Base-by-base conservation (phyloP, 2,329 filamentous ascomycete genomes). In the Xylaria sp. region DNA sequence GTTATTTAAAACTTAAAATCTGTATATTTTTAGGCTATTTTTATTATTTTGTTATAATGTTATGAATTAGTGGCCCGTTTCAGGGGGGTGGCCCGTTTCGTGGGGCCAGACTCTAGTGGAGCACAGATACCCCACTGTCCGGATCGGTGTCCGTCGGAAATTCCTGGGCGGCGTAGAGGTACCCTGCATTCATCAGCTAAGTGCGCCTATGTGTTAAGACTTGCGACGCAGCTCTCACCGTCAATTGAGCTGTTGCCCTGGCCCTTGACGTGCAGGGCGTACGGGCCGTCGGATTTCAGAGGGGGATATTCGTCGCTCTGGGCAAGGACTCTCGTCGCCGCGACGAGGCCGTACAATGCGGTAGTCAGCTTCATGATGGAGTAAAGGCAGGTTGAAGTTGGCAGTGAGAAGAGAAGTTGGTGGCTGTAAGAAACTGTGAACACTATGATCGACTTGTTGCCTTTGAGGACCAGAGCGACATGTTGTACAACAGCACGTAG, bases 191-290 rank as follows among this genome's bases (percentile, higher is more conserved):
- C 51, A 35, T 60, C 45, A 60, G 57, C 25, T 12, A 60, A 55
- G 35, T 4, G 51, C 57, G 54, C 35, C 17, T 25, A 42, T 50
- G 23, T 17, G 35, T 55, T 45, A 19, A 43, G 37, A 28, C 50
- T 60, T 23, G 50, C 23, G 35, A 43, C 37, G 57, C 42, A 60
- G 50, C 51, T 55, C 57, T 60, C 35, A 60, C 57, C 57, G 51
- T 60, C 57, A 55, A 60, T 60, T 17, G 43, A 55, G 57, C 57
- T 60, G 35, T 60, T 60, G 35, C 51, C 3, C 17, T 35, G 57
- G 51, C 57, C 57, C 51, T 55, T 60, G 57, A 60, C 57, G 43
- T 60, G 57, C n/a, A 60, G n/a, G 49, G 57, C 57, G 35, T 60
- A 60, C 11, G 57, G 57, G 45, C 57, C 57, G 2, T 25, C 23